A percentile compares a stretch with the other conserved stretches of the same genome.
Evolutionary conservation across 2,329 filamentous ascomycete genomes (phyloP).

Genomic region (Dissoconium aciculare): DNA sequence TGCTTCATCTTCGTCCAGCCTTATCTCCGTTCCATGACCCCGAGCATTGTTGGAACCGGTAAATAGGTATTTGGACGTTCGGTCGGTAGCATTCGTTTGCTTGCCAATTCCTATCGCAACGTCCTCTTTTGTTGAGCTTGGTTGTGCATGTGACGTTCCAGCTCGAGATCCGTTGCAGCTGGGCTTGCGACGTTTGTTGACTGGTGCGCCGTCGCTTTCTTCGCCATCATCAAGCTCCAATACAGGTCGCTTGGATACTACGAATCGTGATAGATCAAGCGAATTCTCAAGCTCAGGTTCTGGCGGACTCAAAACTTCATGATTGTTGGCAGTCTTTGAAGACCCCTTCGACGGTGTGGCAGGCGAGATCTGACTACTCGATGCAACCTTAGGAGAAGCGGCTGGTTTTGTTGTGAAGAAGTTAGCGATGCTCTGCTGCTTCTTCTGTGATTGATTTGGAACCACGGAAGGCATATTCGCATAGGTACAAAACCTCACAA

Average conservation of each 20-base stretch:
- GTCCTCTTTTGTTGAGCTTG: slow-evolving; percentile 8
- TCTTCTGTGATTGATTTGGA: slow-evolving; percentile 37
- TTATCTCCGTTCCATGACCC: slow-evolving; percentile 26
- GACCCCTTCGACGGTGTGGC: slow-evolving; percentile 3
- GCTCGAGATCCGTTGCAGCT: slow-evolving; percentile 6
- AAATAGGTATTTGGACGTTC: slow-evolving; percentile 46
- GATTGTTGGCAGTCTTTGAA: slow-evolving; percentile 5
- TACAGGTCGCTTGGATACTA: slow-evolving; percentile 11
- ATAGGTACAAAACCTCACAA: too few relatives aligned
- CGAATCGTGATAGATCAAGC: slow-evolving; percentile 2
- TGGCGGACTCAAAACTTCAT: slow-evolving; percentile 20
- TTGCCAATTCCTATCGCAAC: slow-evolving; percentile 15
- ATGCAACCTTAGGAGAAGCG: slow-evolving; percentile 14
- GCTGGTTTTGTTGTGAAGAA: slow-evolving; percentile 20
- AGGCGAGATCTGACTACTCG: slow-evolving; percentile 5
- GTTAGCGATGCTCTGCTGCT: slow-evolving; percentile 63
- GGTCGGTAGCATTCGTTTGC: slow-evolving; percentile 27
- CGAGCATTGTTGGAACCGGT: slow-evolving; percentile 32
- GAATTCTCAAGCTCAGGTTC: slow-evolving; percentile 13
- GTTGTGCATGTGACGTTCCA: slow-evolving; percentile 16
- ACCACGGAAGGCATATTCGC: slow-evolving; percentile 2
- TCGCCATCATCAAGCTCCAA: slow-evolving; percentile 11
- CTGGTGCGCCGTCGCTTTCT: slow-evolving; percentile 5
- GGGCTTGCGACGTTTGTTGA: slow-evolving; percentile 11
- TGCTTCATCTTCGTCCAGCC: slow-evolving; percentile 35